A percentile compares a stretch with the other conserved stretches of the same genome.
Conservation (phyloP, 2,329 filamentous ascomycete genomes). For the Botrytis medusae region DNA sequence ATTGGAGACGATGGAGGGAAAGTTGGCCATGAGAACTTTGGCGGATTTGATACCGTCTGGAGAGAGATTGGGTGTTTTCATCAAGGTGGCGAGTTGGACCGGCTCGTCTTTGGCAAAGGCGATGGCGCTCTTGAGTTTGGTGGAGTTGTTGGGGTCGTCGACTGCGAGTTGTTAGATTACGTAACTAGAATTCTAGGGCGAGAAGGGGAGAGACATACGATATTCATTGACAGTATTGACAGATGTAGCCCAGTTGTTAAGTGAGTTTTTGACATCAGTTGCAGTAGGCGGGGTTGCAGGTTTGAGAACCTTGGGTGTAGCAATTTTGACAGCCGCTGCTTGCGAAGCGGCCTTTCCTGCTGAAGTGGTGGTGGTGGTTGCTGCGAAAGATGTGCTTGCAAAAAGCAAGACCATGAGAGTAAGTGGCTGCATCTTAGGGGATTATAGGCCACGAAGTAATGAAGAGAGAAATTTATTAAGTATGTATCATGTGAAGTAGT, state of each 20-base stretch:
- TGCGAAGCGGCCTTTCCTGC: background rate
- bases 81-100: constrained; percentile 26
- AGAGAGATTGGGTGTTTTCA: constrained; percentile 25
- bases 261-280: constrained; percentile 26
- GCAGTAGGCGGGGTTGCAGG: constrained; percentile 27
- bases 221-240: constrained; percentile 29
- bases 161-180: constrained; percentile 6
- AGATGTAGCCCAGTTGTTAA: constrained; percentile 26
- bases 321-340: constrained; percentile 13
- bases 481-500: background rate
- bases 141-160: constrained; percentile 19
- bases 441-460: background rate
- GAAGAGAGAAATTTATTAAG: background rate
- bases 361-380: background rate
- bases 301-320: constrained; percentile 17
- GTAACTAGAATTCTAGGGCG: background rate
- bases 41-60: constrained; percentile 23
- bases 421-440: background rate
- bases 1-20: constrained; percentile 27
- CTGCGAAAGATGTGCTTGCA: constrained; percentile 15
- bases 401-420: constrained; percentile 7
- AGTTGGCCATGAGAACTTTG: constrained; percentile 30
- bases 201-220: constrained; percentile 17
- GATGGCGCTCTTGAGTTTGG: constrained; percentile 25
- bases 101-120: constrained; percentile 29